phyloP scores from a whole-genome alignment of 495 filamentous ascomycete genomes.

The Aspergillus leporis region DNA sequence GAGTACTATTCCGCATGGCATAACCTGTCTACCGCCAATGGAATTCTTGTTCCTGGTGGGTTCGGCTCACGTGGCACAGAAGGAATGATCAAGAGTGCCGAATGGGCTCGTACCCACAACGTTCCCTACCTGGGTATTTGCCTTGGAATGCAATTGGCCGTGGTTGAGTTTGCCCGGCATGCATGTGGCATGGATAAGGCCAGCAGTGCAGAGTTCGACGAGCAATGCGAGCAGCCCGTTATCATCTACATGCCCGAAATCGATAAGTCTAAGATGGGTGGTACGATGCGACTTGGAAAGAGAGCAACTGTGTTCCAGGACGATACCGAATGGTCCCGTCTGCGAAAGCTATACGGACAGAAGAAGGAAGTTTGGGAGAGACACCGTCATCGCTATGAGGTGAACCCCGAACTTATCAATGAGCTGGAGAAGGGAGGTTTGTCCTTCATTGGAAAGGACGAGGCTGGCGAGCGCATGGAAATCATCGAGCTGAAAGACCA shows the following conservation, averaged over 20 bases:
- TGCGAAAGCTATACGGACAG: conserved; percentile 72
- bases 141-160: conserved; percentile 92
- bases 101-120: conserved; percentile 80
- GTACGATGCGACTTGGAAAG: conserved; percentile 88
- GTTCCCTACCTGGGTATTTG: conserved; percentile 89
- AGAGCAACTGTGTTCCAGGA: conserved; percentile 74
- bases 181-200: conserved; percentile 62
- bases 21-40: conserved; percentile 66
- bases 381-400: conserved; percentile 51
- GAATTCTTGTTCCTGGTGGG: conserved; percentile 58
- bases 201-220: conserved; percentile 65
- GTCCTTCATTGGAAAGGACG: conserved; percentile 71
- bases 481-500: conserved; percentile 87
- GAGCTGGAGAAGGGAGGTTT: conserved; percentile 36
- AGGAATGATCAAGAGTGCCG: conserved; percentile 83
- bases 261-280: conserved; percentile 71
- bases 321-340: conserved; percentile 74
- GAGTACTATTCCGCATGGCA: conserved; percentile 91
- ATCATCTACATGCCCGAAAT: conserved; percentile 94
- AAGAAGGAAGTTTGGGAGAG: conserved; percentile 49
- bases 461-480: conserved; percentile 84
- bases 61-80: conserved; percentile 81
- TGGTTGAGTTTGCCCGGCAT: conserved; percentile 84
- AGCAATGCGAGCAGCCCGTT: conserved; percentile 55
- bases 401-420: conserved; percentile 44